These are phyloP conservation scores for Purpureocillium lavendulum DNA, from an alignment of 2,329 filamentous ascomycete species.

Conservation along the genomic window DNA sequence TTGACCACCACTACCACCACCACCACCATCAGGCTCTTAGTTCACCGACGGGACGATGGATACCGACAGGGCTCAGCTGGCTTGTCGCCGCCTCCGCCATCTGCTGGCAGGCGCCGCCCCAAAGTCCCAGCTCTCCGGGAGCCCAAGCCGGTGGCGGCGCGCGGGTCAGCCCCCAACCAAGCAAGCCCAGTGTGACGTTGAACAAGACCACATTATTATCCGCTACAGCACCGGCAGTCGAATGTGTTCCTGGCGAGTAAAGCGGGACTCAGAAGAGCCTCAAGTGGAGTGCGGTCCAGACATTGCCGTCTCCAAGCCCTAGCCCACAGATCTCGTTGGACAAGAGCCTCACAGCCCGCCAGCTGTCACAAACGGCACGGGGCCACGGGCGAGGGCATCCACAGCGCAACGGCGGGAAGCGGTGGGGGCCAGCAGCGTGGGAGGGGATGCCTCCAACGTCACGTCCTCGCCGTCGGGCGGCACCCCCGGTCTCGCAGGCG, in stretches of 20 bases:
- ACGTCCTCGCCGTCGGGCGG: too few relatives aligned
- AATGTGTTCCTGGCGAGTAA: conserved; percentile 7
- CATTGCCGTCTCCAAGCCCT: conserved; percentile 8
- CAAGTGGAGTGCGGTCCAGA: conserved; percentile 12
- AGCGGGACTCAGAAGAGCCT: conserved; percentile 12
- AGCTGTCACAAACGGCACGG: neutral
- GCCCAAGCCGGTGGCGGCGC: neutral
- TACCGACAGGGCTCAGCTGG: too few relatives aligned
- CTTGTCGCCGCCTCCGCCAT: neutral
- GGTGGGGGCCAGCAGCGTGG: neutral
- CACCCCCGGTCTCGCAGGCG: too few relatives aligned
- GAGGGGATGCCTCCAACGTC: neutral
- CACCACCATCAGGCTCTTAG: too few relatives aligned
- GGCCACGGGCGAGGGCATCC: neutral
- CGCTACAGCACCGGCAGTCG: conserved; percentile 7
- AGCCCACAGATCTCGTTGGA: conserved; percentile 5
- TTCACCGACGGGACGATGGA: too few relatives aligned
- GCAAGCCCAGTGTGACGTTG: conserved; percentile 5
- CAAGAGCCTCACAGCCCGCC: conserved; percentile 6
- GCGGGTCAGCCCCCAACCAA: neutral
- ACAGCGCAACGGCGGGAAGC: conserved; percentile 1
- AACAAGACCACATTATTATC: conserved; percentile 6
- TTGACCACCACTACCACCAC: neutral
- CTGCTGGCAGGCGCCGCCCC: neutral
- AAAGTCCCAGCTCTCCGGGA: neutral